These are phyloP conservation scores for Amylostereum areolatum DNA, from an alignment of 1,284 basidiomycete species.

Conservation along the genomic window DNA sequence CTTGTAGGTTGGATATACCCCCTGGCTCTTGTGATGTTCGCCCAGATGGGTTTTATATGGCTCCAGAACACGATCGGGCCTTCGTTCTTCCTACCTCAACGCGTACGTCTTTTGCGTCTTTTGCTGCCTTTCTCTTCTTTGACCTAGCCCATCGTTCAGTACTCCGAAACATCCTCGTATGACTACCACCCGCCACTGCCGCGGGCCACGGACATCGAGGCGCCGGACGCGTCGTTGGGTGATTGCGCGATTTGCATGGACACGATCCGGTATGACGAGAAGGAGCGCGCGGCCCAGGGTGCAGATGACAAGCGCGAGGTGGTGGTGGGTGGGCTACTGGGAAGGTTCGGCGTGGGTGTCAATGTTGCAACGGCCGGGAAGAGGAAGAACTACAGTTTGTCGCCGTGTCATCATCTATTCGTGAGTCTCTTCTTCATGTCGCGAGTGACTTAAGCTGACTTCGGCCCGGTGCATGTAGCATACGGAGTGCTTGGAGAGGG, in stretches of 20 bases:
- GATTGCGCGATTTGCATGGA: conserved; percentile 94
- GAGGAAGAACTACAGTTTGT: conserved; percentile 72
- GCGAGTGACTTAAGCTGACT: not conserved
- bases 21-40: conserved; percentile 54
- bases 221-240: conserved; percentile 65
- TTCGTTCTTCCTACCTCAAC: conserved; percentile 72
- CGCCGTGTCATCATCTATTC: conserved; percentile 87
- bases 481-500: conserved; percentile 78
- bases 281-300: conserved; percentile 22
- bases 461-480: conserved; percentile 40
- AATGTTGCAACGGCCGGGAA: conserved; percentile 18
- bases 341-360: too few relatives aligned
- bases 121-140: not conserved
- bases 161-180: conserved; percentile 57
- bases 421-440: conserved; percentile 37
- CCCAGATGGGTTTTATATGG: conserved; percentile 63
- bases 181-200: conserved; percentile 82
- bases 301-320: conserved; percentile 23
- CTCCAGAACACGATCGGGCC: conserved; percentile 78
- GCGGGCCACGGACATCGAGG: conserved; percentile 57
- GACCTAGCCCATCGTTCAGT: conserved; percentile 33
- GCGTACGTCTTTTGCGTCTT: conserved; percentile 34
- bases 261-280: conserved; percentile 55
- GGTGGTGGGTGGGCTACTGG: conserved; percentile 26
- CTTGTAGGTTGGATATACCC: conserved; percentile 61